Evolutionary conservation across 345 rosid species (phyloP), one percentile per base, ranked within the genome.

Genomic region (Draba incana): DNA sequence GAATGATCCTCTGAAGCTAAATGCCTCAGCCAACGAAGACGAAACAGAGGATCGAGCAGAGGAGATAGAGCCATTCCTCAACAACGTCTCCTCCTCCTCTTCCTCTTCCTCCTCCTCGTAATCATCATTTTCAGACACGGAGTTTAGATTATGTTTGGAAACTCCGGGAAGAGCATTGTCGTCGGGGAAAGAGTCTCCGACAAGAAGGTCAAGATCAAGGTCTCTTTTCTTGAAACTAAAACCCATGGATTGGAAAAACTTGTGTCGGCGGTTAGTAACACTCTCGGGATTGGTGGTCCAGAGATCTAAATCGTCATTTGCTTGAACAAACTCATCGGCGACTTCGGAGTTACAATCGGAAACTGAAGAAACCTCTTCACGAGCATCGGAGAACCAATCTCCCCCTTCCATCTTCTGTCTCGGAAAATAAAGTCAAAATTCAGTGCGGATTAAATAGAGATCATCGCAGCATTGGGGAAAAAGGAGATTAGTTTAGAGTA

Each of bases 221-320:
- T 53, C 68, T 67, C 73, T 27, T 47, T 69, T 76, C 20, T 70
- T 76, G 68, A 76, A 75, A 56, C 78, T 75, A 51, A 75, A 75
- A 0, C 78, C 78, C 78, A 75, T 75, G 8, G 75, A 41, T 62
- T 69, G 65, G 25, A 75, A 75, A 51, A 85, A 85, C 79, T 62
- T 76, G 10, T 60, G 44, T 12, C 91, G 87, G 8, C 92, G 86
- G 46, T 80, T 87, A 30, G 50, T 45, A 68, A 86, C 83, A 66
- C 90, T 90, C 66, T 75, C 84, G 0, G 83, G 90, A 59, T 71
- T 77, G 66, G 9, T 73, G 38, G 63, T 73, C 97, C 97, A 88
- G 53, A 79, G 16, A 14, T 83, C 86, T 27, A 74, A 78, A 44
- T 48, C 71, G 25, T 44, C 65, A 3, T 28, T 53, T 27, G 66